These are phyloP conservation scores for Boletales sp. DNA, from an alignment of 768 basidiomycete genomes.

Conservation along the genomic window DNA sequence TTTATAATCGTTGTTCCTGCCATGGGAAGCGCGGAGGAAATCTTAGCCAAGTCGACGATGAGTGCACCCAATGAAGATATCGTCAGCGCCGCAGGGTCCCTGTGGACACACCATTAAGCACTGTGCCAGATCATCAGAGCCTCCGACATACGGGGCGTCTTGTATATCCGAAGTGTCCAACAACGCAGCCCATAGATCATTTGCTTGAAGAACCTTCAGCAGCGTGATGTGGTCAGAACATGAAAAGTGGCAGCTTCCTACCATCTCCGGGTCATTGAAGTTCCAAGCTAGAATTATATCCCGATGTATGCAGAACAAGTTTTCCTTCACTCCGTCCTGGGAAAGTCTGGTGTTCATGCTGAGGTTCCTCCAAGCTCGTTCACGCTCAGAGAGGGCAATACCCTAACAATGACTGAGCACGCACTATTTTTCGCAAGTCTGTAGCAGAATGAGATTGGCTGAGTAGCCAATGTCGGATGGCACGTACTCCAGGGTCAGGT, in stretches of 20 bases:
- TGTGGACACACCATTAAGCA: neutral
- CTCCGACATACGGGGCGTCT: neutral
- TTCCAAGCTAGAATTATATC: neutral
- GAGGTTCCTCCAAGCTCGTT: neutral
- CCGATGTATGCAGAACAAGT: neutral
- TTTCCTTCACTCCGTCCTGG: neutral
- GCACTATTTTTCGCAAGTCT: neutral
- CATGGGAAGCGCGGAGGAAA: neutral
- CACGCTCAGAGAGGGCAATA: neutral
- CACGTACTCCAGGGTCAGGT: neutral
- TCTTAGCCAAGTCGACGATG: neutral
- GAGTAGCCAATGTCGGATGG: neutral
- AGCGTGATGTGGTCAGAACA: neutral
- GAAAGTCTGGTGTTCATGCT: neutral
- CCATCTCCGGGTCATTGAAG: neutral
- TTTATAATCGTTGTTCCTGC: neutral
- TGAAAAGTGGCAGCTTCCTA: neutral
- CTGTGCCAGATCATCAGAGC: no score
- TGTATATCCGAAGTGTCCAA: neutral
- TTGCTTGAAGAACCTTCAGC: neutral
- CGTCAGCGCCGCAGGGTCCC: neutral
- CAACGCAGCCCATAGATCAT: neutral
- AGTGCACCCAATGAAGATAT: neutral
- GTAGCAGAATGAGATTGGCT: neutral
- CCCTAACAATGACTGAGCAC: neutral